Base-by-base conservation (phyloP, 1,139 yeast genomes). In the Arxiozyma slooffiae region DNA sequence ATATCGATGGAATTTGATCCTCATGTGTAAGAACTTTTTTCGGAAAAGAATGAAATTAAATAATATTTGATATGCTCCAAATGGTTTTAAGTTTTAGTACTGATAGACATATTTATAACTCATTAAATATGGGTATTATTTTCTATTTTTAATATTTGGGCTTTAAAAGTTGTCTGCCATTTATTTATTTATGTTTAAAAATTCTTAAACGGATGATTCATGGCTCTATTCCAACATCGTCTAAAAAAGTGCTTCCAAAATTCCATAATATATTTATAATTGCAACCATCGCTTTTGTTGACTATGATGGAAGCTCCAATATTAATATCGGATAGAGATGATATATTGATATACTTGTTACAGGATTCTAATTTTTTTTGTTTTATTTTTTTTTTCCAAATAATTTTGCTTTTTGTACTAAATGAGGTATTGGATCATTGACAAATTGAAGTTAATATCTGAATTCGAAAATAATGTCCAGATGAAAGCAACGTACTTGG, bases 171-270 rank as follows among this genome's bases (percentile, higher is more conserved):
- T 18, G 39, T 38, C 18, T 37, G 21, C 39, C 41, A 6, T 43
- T 50, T 22, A 24, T 50, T 21, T 47, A 44, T 22, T 34, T 48
- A 24, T 58, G 66, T 1, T 44, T 67, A 7, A 63, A 62, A 36
- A 48, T 68, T 9, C 50, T 69, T 8, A 73, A 70, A 48, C 66
- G 70, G 70, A 56, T 63, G 14, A 67, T 67, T 0, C 47, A 67
- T n/a, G 60, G 67, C 52, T 70, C 67, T 46, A 62, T 66, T 11
- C n/a, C 16, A 14, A 20, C 30, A 9, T 20, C 45, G 1, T 3
- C 45, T 20, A 38, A 45, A 5, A 17, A 24, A 24, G 41, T 24
- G 7, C 18, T 45, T 14, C 26, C 20, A 18, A 26, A 26, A 1
- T 39, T 45, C 18, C 21, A 38, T 38, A 9, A 7, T 18, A 24